These are phyloP conservation scores for Colletotrichum sojae DNA, from an alignment of 2,329 filamentous ascomycete species.

Conservation along the genomic window DNA sequence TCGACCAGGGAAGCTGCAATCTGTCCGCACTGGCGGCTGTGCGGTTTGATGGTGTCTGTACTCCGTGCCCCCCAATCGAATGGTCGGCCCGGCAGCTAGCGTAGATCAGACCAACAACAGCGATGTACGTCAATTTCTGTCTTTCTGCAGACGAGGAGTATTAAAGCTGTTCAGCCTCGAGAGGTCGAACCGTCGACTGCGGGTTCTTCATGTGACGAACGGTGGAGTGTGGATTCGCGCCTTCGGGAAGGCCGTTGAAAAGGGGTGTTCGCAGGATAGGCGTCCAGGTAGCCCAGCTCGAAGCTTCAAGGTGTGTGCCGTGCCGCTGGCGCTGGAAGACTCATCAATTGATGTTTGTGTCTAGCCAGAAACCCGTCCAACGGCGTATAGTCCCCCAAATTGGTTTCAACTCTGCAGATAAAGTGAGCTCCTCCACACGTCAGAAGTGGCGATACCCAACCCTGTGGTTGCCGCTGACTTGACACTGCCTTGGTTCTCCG, in stretches of 20 bases:
- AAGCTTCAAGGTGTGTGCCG: neutral
- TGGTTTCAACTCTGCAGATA: constrained; percentile 13
- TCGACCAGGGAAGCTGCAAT: constrained; percentile 5
- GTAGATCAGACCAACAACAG: neutral
- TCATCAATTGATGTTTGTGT: neutral
- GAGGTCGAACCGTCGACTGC: neutral
- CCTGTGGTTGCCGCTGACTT: constrained; percentile 22
- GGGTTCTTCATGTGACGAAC: constrained; percentile 11
- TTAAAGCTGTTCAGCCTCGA: neutral
- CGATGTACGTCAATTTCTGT: neutral
- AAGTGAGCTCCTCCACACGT: neutral
- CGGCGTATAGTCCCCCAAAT: neutral
- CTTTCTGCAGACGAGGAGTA: neutral
- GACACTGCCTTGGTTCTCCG: constrained; percentile 28
- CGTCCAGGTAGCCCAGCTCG: neutral
- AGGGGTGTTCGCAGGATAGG: neutral
- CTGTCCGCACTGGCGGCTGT: neutral
- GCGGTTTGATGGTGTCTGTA: neutral
- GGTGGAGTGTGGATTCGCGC: neutral
- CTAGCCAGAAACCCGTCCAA: neutral
- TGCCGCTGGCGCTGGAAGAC: neutral
- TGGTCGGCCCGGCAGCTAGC: neutral
- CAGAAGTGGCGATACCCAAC: constrained; percentile 32
- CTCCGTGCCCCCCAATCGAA: neutral
- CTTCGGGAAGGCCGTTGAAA: neutral